Base-by-base conservation (phyloP, 2,329 filamentous ascomycete species). In the Colletotrichum scovillei region DNA sequence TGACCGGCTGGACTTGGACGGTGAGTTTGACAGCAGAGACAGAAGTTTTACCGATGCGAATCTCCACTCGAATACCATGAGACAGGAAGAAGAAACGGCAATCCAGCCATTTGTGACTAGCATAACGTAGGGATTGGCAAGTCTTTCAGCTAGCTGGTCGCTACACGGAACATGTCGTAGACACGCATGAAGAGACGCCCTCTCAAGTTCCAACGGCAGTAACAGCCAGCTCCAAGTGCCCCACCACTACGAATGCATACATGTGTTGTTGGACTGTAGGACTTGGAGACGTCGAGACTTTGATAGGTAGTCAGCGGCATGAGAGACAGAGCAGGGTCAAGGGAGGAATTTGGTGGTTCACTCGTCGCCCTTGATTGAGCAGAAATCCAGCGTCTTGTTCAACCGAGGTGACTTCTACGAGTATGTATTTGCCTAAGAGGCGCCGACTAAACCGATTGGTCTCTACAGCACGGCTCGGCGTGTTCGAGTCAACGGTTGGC, bases 51-150 rank as follows among this genome's bases (percentile, higher is more conserved):
- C 46, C 12, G 52, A 19, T 56, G 26, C 53, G 32, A 52, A 62
- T 65, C 16, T 35, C 59, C 35, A 62, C 46, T 30, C 22, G 35
- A 46, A n/a, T 59, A n/a, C 56, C 35, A 30, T 65, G 28, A 49
- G 49, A 52, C 71, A 57, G 60, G 28, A 62, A 70, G 63, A 73
- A 73, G 71, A 70, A 73, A 73, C 55, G 67, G 35, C 22, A 62
- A 32, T 49, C 14, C 60, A 56, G 60, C 67, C 46, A 64, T 32
- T 60, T 53, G 14, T 49, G 60, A 42, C 60, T 70, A 64, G 67
- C 16, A 22, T 46, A 22, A 38, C 32, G 56, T 67, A 73, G 60
- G 59, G 60, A 63, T 60, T 35, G 55, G 35, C 24, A 53, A 69
- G 42, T 42, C 42, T 28, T 38, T 60, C 60, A 60, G 67, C 56